Percentiles rank a stretch among this genome's conserved stretches.
Evolutionary conservation across 495 filamentous ascomycete genomes (phyloP).

Genomic region (Trypethelium eluteriae): DNA sequence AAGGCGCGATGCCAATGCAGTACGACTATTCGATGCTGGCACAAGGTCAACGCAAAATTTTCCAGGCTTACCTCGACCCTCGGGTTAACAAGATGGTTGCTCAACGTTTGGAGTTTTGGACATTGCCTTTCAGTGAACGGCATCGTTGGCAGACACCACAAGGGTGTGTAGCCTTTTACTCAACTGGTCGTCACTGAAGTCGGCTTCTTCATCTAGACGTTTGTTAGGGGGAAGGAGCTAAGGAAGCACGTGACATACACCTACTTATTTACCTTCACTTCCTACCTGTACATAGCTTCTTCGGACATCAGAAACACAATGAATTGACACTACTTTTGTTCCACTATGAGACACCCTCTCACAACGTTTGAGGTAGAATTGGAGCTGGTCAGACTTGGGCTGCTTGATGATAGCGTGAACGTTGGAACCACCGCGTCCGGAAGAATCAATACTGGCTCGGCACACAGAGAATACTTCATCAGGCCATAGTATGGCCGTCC

Average conservation of each 20-base stretch:
- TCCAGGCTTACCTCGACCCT: not conserved
- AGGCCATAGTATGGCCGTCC: conserved; percentile 21
- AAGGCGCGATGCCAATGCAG: conserved; percentile 2
- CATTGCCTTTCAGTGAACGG: conserved; percentile 26
- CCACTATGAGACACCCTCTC: too few relatives aligned
- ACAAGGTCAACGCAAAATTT: conserved; percentile 23
- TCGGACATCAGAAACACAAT: too few relatives aligned
- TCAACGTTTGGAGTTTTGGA: conserved; percentile 15
- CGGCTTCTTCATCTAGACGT: not conserved
- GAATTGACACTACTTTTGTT: too few relatives aligned
- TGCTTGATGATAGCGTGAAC: conserved; percentile 40
- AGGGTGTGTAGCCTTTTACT: conserved; percentile 20
- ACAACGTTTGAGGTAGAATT: too few relatives aligned
- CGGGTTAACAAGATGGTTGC: conserved; percentile 16
- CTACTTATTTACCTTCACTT: too few relatives aligned
- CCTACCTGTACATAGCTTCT: not conserved
- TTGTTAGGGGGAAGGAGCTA: not conserved
- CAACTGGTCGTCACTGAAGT: not conserved
- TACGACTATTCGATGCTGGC: not conserved
- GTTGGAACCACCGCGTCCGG: conserved; percentile 47
- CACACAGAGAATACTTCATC: conserved; percentile 4
- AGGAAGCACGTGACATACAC: too few relatives aligned
- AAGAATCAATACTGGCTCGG: conserved; percentile 34
- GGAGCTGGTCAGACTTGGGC: not conserved
- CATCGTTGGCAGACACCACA: conserved; percentile 33